phyloP scores from a whole-genome alignment of 2,329 filamentous ascomycete species.

The Stagonosporopsis cucurbitacearum region DNA sequence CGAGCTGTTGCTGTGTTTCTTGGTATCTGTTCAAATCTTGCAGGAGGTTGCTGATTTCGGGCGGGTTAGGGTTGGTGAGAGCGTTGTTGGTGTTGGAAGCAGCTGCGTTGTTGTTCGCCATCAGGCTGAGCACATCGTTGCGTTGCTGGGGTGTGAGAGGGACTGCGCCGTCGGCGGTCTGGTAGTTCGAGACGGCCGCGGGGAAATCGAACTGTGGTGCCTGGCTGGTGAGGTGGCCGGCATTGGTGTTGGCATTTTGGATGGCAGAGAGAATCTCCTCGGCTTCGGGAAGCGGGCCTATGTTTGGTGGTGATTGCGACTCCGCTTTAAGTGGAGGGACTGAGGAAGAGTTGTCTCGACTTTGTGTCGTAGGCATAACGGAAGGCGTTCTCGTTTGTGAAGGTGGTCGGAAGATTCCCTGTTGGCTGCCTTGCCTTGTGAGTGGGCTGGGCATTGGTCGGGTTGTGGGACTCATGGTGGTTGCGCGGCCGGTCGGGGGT shows the following conservation, averaged over 20 bases:
- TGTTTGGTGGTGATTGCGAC: conserved; percentile 45
- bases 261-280: conserved; percentile 61
- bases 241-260: conserved; percentile 52
- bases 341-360: conserved; percentile 21
- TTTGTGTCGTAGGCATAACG: conserved; percentile 13
- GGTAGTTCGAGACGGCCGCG: conserved; percentile 55
- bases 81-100: conserved; percentile 60
- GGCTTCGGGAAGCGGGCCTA: conserved; percentile 48
- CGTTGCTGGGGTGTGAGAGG: conserved; percentile 57
- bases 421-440: conserved; percentile 27
- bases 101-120: conserved; percentile 56
- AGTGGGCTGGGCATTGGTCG: conserved; percentile 37
- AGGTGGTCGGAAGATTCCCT: conserved; percentile 34
- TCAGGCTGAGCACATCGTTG: conserved; percentile 56
- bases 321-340: conserved; percentile 51
- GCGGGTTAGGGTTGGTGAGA: conserved; percentile 61
- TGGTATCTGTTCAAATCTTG: conserved; percentile 68
- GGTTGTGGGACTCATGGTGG: conserved; percentile 40
- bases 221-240: conserved; percentile 36
- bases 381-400: conserved; percentile 26
- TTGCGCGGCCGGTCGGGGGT: conserved; percentile 34
- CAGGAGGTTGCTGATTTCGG: conserved; percentile 64
- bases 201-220: conserved; percentile 54
- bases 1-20: conserved; percentile 76
- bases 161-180: conserved; percentile 54